Base-by-base conservation (phyloP, 164 flowering plant species). In the Litsea cubeba region DNA sequence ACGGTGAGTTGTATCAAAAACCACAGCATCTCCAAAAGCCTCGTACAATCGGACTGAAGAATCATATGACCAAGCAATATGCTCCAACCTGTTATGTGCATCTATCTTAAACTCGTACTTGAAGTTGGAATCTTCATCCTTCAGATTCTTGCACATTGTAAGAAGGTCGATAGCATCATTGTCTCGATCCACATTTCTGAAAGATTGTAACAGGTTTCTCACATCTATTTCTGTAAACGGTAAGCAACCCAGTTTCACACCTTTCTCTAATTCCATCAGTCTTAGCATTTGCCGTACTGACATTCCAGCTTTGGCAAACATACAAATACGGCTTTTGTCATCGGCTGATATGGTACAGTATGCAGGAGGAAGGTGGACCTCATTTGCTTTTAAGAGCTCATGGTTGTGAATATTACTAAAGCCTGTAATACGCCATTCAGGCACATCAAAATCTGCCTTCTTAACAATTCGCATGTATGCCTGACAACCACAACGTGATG, bases 241-340 rank as follows among this genome's bases (percentile, higher is more conserved):
- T 75, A 92, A 81, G 71, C 88, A 85, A 65, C 95, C 95, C 24
- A 88, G 70, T 72, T 92, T 88, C 46, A 90, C 82, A 70, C 95
- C 91, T 74, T 90, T 90, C 79, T 93, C 97, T 40, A 91, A 82
- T 82, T 91, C 94, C 94, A 91, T 81, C 54, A 91, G 71, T 79
- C 95, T 83, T 49, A 93, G 78, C 91, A 93, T 93, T 78, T 89
- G 94, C 14, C 91, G 77, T 63, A 88, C 91, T 3, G 92, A 90
- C 92, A 90, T 89, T 68, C 97, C 95, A 63, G 94, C 92, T 83
- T 90, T 92, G 35, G 94, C 89, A 86, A 80, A 91, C 88, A 89
- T 85, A 78, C 92, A 91, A 72, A 93, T 91, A 65, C 91, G 87
- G 75, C 84, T 86, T 82, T 93, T 91, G 81, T 90, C 94, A 83